Percentiles rank a stretch among this genome's conserved stretches.
These are phyloP conservation scores for Erysimum cheiri DNA, from an alignment of 441 rosid species.

Conservation along the genomic window DNA sequence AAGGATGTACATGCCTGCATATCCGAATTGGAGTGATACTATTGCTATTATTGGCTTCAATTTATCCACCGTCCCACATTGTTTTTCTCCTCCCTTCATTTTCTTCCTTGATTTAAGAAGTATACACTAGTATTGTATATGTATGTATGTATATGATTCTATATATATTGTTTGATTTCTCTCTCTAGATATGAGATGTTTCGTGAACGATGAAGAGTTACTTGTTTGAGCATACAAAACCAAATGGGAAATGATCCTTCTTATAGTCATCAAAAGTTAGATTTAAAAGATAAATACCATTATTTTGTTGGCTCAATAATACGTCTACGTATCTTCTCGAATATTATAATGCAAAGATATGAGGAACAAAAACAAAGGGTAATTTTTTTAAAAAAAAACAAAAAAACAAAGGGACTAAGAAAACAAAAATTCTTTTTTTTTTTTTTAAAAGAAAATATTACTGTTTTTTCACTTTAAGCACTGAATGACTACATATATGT, in stretches of 20 bases:
- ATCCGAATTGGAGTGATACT: constrained; percentile 81
- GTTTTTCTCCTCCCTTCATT: constrained; percentile 49
- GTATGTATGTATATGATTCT: not conserved
- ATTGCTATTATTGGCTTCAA: constrained; percentile 76
- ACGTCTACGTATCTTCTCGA: constrained; percentile 46
- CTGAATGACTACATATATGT: too few relatives aligned
- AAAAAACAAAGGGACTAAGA: too few relatives aligned
- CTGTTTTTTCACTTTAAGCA: too few relatives aligned
- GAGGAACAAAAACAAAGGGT: not conserved
- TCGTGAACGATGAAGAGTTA: constrained; percentile 33
- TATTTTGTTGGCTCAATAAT: constrained; percentile 31
- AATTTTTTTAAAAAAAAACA: too few relatives aligned
- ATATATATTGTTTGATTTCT: not conserved
- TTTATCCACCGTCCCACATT: constrained; percentile 44
- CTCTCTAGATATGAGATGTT: constrained; percentile 24
- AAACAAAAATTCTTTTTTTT: too few relatives aligned
- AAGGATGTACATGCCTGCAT: constrained; percentile 84
- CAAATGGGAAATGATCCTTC: constrained; percentile 32
- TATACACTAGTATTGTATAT: constrained; percentile 6
- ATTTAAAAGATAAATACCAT: constrained; percentile 19
- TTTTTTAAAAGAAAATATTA: too few relatives aligned
- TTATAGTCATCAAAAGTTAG: constrained; percentile 43
- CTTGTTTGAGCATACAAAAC: constrained; percentile 40
- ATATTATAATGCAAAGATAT: constrained; percentile 36
- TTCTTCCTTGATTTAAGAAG: constrained; percentile 11